Evolutionary conservation across 2,329 filamentous ascomycete genomes (phyloP), one percentile per base, ranked within the genome.

Genomic region (Calonectria fujianensis): DNA sequence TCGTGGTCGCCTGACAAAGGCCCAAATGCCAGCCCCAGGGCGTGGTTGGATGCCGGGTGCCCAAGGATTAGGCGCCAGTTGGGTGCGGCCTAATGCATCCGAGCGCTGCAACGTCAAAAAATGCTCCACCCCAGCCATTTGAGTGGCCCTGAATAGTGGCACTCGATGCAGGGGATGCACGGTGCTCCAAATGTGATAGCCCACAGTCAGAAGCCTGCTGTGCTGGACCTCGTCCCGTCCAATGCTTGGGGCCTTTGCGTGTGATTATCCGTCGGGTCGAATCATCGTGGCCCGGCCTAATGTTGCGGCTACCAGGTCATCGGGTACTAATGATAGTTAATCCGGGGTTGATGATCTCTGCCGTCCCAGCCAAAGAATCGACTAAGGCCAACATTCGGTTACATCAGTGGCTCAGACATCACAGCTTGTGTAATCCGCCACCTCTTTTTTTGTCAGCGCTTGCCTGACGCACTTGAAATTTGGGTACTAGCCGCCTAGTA

Each of bases 71-170:
- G 80, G 80, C 80, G 75, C 72, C 75, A 69, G 70, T 54, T 70
- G 63, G 75, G 71, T 64, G 74, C 74, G 67, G 77, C 79, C 80
- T 77, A 77, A 80, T 72, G 68, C 70, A 72, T 37, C 51, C 63
- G 48, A 67, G 71, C 39, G 69, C 69, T 78, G 76, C 65, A 66
- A 75, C 73, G 73, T 70, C 71, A 57, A 80, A 78, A 81, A 77
- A 78, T 78, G 78, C 75, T 79, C 80, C 80, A 81, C 80, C 54
- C 41, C 52, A 69, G 20, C 66, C 64, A 68, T 69, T 75, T 68
- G 72, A 75, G 69, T 79, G 73, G 78, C 63, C 51, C 64, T 69
- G 52, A 61, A 50, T 63, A 63, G 69, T 52, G 63, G 69, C 27
- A 63, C 50, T 75, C 74, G 75, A 76, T 78, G 72, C 74, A 77